phyloP scores from a whole-genome alignment of 2,329 filamentous ascomycete species.

The Hypomyces perniciosus region DNA sequence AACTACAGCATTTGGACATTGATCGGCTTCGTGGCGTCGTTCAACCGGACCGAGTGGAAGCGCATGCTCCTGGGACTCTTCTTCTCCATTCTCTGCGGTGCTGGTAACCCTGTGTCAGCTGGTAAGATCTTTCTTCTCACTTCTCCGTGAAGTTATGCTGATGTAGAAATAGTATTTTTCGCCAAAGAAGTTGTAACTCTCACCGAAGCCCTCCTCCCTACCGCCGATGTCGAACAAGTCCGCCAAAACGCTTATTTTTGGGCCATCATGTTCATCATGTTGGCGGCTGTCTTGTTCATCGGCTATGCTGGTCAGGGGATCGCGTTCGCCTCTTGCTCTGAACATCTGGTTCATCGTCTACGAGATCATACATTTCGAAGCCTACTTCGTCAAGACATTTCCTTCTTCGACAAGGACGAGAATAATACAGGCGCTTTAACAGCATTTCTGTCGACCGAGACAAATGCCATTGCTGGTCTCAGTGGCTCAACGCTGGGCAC shows the following conservation, averaged over 20 bases:
- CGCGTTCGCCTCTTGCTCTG: slow-evolving; percentile 71
- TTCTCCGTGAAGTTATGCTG: background rate
- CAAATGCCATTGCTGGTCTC: slow-evolving; percentile 40
- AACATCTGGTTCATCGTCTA: slow-evolving; percentile 75
- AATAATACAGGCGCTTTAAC: slow-evolving; percentile 30
- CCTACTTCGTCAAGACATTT: slow-evolving; percentile 35
- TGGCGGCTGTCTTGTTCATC: slow-evolving; percentile 67
- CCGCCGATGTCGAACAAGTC: slow-evolving; percentile 49
- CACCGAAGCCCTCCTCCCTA: slow-evolving; percentile 42
- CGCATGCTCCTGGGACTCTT: slow-evolving; percentile 37
- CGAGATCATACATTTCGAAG: slow-evolving; percentile 36
- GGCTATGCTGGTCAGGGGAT: slow-evolving; percentile 63
- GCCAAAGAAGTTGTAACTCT: slow-evolving; percentile 77
- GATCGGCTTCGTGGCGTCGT: slow-evolving; percentile 44
- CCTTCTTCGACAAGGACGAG: slow-evolving; percentile 29
- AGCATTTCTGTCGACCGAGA: slow-evolving; percentile 24
- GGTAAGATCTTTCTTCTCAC: background rate
- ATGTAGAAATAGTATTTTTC: slow-evolving; percentile 59
- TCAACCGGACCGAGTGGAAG: background rate
- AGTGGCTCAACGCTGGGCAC: slow-evolving; percentile 34
- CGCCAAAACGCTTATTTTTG: slow-evolving; percentile 75
- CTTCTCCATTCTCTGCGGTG: slow-evolving; percentile 71
- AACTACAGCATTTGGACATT: slow-evolving; percentile 55
- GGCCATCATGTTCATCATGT: slow-evolving; percentile 82
- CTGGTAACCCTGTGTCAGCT: slow-evolving; percentile 61